phyloP scores from a whole-genome alignment of 441 rosid species.

The Erysimum pusillum region DNA sequence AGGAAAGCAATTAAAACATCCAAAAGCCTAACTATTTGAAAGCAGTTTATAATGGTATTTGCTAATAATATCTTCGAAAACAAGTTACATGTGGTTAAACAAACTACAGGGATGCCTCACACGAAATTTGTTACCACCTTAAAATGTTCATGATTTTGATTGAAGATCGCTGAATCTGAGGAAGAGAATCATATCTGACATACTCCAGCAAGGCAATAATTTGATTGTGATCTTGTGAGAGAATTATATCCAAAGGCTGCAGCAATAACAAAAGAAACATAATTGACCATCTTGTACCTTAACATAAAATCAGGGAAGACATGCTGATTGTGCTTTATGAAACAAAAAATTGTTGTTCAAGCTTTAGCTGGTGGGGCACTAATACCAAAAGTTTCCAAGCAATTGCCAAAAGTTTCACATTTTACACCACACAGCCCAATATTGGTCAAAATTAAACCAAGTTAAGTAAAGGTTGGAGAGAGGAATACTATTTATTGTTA shows the following conservation, averaged over 20 bases:
- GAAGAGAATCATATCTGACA: constrained; percentile 89
- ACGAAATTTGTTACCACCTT: constrained; percentile 57
- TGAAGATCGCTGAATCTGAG: constrained; percentile 83
- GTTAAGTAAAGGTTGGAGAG: neutral
- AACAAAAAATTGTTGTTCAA: neutral
- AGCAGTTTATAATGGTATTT: constrained; percentile 28
- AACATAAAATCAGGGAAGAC: constrained; percentile 5
- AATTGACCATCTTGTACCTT: constrained; percentile 22
- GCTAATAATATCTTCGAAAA: constrained; percentile 18
- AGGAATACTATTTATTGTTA: constrained; percentile 9
- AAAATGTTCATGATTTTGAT: constrained; percentile 90
- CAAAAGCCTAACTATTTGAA: constrained; percentile 21
- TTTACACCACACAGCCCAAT: constrained; percentile 16
- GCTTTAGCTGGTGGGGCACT: neutral
- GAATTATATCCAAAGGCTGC: constrained; percentile 96
- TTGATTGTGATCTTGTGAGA: constrained; percentile 95
- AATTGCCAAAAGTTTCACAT: constrained; percentile 32
- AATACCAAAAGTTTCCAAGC: constrained; percentile 7
- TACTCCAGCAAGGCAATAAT: constrained; percentile 86
- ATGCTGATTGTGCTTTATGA: constrained; percentile 19
- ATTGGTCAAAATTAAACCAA: constrained; percentile 1
- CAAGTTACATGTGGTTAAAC: constrained; percentile 29
- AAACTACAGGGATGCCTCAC: constrained; percentile 19
- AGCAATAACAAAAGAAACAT: constrained; percentile 43
- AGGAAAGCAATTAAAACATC: constrained; percentile 20